Base-by-base conservation (phyloP, 176 grass and related monocot genomes). In the Hsuehochloa calcarea region DNA sequence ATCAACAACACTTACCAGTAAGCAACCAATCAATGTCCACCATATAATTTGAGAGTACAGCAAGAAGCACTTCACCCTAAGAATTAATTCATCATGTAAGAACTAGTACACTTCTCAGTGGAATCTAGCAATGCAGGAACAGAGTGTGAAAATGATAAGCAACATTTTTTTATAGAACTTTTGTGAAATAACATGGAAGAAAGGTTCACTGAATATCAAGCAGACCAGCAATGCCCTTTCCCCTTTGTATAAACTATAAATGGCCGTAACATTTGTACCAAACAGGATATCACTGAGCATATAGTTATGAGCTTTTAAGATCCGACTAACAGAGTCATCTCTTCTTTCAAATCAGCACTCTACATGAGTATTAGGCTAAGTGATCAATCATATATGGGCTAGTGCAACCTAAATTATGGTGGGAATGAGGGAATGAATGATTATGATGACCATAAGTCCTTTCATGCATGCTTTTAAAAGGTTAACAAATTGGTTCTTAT, bases 31-130 rank as follows among this genome's bases (percentile, higher is more conserved):
- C 96, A 77, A 95, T 90, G 81, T 98, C 96, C 65, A 96, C 91
- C 96, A 98, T 98, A 77, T 96, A 98, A 94, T 98, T 87, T 75
- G 96, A 94, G 62, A 98, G 88, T n/a, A 98, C 74, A 19, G 91
- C 93, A 85, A 95, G 74, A 79, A 86, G 83, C 63, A 92, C 88
- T 25, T 94, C 93, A 72, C 96, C 91, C 93, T 98, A 77, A 40
- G 29, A 90, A 86, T 65, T 71, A 71, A 90, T 85, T 80, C 56
- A 86, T 26, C 31, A 67, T 39, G 44, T 67, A 55, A 88, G 78
- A 75, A 81, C 73, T 63, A 89, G 13, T 55, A 81, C 77, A 43
- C 52, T 84, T 61, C 68, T 82, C 6, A 34, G 46, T 37, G 5
- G 5, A 66, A 87, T 74, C 4, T 20, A 39, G 39, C 35, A 78